A percentile compares a stretch with the other conserved stretches of the same genome.
Conservation (phyloP, 73 alveolate species). For the Symbiodinium pilosum region DNA sequence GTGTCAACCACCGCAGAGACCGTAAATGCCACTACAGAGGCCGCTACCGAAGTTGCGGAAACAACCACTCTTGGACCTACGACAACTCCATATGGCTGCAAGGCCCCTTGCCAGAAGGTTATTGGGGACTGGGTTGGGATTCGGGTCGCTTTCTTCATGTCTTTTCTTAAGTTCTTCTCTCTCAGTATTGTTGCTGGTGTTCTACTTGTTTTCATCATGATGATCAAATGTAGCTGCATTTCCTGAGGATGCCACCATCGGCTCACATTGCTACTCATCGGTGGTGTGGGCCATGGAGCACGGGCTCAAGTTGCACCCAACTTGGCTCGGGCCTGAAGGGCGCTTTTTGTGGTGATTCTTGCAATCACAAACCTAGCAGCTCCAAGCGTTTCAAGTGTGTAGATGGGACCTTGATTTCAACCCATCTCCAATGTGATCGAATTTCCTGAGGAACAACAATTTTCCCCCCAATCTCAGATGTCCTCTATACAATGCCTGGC, state of each 20-base stretch:
- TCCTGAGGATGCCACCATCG: constrained; percentile 45
- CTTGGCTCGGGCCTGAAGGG: background rate
- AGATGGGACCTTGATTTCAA: no score
- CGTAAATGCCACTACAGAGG: constrained; percentile 21
- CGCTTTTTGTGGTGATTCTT: no score
- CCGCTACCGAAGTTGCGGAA: background rate
- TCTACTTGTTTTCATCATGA: background rate
- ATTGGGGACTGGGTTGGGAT: no score
- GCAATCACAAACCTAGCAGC: no score
- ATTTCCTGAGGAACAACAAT: no score
- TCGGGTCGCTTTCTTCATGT: background rate
- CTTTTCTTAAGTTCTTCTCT: no score
- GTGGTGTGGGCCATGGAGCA: constrained; percentile 93
- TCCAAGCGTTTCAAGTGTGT: no score
- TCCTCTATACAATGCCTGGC: background rate
- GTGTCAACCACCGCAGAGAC: background rate
- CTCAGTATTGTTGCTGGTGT: background rate
- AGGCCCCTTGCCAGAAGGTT: background rate
- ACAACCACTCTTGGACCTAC: background rate
- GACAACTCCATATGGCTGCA: constrained; percentile 46
- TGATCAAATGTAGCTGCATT: background rate
- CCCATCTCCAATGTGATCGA: no score
- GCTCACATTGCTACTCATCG: constrained; percentile 68
- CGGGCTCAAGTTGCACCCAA: constrained; percentile 81
- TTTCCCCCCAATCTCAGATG: no score